Evolutionary conservation across 768 basidiomycete genomes (phyloP), one percentile per base, ranked within the genome.

Genomic region (Mycena belliarum): DNA sequence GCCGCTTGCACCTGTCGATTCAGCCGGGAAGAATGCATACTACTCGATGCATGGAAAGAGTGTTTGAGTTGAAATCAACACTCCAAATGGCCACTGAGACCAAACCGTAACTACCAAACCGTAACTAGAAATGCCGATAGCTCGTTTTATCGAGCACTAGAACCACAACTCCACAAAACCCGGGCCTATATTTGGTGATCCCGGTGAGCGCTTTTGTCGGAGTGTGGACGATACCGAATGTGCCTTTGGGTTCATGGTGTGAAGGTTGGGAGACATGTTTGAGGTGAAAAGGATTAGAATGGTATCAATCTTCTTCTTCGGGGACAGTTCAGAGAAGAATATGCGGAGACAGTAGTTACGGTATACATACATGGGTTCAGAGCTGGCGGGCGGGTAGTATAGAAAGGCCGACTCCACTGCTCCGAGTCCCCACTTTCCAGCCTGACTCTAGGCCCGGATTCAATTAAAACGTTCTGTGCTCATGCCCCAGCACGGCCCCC

Each of bases 271-370:
- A 3, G 55, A 52, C 24, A 25, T 21, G 2, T 55, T 45, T 12
- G 59, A 60, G 4, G 59, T 60, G 45, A 60, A 28, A 1, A 60
- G 50, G 9, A 60, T 28, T n/a, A n/a, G n/a, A n/a, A n/a, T n/a
- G n/a, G n/a, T n/a, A n/a, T n/a, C n/a, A n/a, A n/a, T n/a, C n/a
- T n/a, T n/a, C n/a, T n/a, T n/a, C n/a, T n/a, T n/a, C n/a, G n/a
- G n/a, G n/a, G n/a, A n/a, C n/a, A n/a, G n/a, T n/a, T n/a, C n/a
- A n/a, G n/a, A n/a, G n/a, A n/a, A n/a, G n/a, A n/a, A n/a, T n/a
- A n/a, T n/a, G n/a, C n/a, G n/a, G n/a, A n/a, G n/a, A n/a, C n/a
- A n/a, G n/a, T n/a, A n/a, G n/a, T n/a, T n/a, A n/a, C n/a, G n/a
- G n/a, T n/a, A n/a, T n/a, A n/a, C n/a, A n/a, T n/a, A n/a, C n/a